Evolutionary conservation across 78 protist genomes (phyloP).

Genomic region (Cavenderia fasciculata): DNA sequence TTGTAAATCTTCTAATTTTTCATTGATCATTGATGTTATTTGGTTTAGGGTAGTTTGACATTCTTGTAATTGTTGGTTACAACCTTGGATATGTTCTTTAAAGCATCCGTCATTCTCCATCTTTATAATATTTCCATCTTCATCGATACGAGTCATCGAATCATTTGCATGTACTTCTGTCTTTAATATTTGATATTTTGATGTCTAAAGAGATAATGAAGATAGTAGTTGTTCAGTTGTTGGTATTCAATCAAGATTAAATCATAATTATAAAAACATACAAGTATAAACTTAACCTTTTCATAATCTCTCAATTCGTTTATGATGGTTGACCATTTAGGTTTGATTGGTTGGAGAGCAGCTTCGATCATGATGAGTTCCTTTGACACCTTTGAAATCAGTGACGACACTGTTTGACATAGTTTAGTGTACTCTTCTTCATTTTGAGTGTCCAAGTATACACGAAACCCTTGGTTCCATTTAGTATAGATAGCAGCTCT

Average conservation of each 20-base stretch:
- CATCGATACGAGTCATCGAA: conserved; percentile 7
- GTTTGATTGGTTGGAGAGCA: background rate
- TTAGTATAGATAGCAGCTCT: conserved; percentile 26
- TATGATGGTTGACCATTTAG: conserved; percentile 19
- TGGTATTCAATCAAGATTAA: background rate
- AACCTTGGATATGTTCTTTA: conserved; percentile 43
- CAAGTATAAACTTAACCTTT: conserved; percentile 40
- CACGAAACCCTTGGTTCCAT: conserved; percentile 31
- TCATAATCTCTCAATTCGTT: conserved; percentile 36
- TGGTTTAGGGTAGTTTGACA: background rate
- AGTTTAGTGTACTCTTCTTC: conserved; percentile 27
- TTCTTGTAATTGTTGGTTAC: conserved; percentile 14
- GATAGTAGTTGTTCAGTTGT: background rate
- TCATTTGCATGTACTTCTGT: conserved; percentile 29
- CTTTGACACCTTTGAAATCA: conserved; percentile 37
- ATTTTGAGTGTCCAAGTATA: conserved; percentile 10
- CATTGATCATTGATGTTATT: conserved; percentile 5
- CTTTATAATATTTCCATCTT: background rate
- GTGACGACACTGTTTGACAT: conserved; percentile 10
- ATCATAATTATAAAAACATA: background rate
- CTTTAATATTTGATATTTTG: conserved; percentile 55
- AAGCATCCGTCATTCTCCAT: conserved; percentile 27
- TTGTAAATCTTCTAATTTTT: conserved; percentile 38
- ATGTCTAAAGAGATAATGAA: background rate
- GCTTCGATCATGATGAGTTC: conserved; percentile 44